Conservation (phyloP, 768 basidiomycete genomes). For the Boletus barrowsii region DNA sequence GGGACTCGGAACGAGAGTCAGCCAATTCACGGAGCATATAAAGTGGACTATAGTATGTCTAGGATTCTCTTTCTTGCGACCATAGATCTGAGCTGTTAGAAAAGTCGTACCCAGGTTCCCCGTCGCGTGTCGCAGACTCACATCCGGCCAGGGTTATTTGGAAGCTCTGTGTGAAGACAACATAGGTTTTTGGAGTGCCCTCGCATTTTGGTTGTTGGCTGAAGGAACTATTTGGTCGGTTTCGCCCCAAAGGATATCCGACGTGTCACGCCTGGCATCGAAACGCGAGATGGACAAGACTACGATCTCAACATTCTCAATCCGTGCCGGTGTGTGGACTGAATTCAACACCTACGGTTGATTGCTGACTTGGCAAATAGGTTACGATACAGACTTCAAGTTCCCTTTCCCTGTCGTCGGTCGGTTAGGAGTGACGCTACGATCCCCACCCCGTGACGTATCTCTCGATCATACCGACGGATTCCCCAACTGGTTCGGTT, state of each 20-base stretch:
- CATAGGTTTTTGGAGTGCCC: constrained; percentile 19
- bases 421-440: constrained; percentile 53
- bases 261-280: constrained; percentile 53
- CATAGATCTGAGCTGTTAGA: neutral
- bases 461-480: no score
- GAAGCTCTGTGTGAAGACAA: constrained; percentile 64
- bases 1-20: no score
- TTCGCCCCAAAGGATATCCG: constrained; percentile 50
- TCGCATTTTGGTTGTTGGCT: neutral
- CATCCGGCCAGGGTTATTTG: constrained; percentile 66
- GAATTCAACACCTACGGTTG: no score
- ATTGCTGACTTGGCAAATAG: constrained; percentile 35
- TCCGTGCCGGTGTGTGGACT: no score
- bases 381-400: constrained; percentile 48
- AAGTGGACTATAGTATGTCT: no score
- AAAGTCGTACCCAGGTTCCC: constrained; percentile 56
- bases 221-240: constrained; percentile 29
- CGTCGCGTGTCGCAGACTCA: constrained; percentile 60
- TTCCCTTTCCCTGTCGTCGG: constrained; percentile 53
- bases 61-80: no score
- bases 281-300: constrained; percentile 51
- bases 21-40: no score
- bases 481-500: no score
- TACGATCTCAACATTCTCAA: constrained; percentile 58
- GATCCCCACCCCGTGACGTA: constrained; percentile 56